phyloP scores from a whole-genome alignment of 2,329 filamentous ascomycete species.

The Aspergillus eucalypticola region DNA sequence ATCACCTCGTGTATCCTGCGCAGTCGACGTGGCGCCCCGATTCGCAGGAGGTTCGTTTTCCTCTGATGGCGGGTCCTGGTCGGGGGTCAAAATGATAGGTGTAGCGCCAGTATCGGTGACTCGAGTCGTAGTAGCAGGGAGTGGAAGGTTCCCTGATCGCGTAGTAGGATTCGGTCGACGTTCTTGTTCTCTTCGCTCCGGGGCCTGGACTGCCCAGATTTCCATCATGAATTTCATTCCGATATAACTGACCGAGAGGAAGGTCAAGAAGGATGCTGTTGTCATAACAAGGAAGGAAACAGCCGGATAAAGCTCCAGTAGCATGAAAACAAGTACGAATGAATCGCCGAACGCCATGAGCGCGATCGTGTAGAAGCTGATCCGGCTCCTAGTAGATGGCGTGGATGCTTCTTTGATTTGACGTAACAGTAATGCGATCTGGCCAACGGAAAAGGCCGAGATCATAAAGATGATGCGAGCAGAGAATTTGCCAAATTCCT shows the following conservation, averaged over 20 bases:
- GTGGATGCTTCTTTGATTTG: constrained; percentile 67
- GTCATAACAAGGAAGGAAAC: constrained; percentile 58
- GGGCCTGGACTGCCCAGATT: constrained; percentile 64
- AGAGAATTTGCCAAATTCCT: constrained; percentile 55
- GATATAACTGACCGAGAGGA: constrained; percentile 62
- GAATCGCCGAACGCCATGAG: constrained; percentile 64
- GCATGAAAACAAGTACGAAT: constrained; percentile 57
- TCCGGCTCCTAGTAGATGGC: constrained; percentile 63
- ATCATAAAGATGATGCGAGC: constrained; percentile 57
- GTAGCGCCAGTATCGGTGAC: constrained; percentile 51
- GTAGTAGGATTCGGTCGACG: constrained; percentile 32
- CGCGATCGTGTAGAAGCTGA: constrained; percentile 65
- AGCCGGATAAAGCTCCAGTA: constrained; percentile 57
- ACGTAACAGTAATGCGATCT: constrained; percentile 58
- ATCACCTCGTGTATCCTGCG: constrained; percentile 45
- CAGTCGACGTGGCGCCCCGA: constrained; percentile 35
- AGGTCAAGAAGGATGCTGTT: constrained; percentile 58
- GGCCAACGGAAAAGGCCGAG: constrained; percentile 50
- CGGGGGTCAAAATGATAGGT: constrained; percentile 60
- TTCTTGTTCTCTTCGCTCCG: constrained; percentile 41
- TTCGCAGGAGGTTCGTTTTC: constrained; percentile 34
- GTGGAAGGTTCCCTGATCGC: constrained; percentile 45
- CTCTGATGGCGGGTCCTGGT: constrained; percentile 54
- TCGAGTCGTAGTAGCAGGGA: constrained; percentile 52
- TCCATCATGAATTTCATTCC: constrained; percentile 67